These are phyloP conservation scores for Oryza officinalis DNA, from an alignment of 176 grass and related monocot genomes.

Conservation along the genomic window DNA sequence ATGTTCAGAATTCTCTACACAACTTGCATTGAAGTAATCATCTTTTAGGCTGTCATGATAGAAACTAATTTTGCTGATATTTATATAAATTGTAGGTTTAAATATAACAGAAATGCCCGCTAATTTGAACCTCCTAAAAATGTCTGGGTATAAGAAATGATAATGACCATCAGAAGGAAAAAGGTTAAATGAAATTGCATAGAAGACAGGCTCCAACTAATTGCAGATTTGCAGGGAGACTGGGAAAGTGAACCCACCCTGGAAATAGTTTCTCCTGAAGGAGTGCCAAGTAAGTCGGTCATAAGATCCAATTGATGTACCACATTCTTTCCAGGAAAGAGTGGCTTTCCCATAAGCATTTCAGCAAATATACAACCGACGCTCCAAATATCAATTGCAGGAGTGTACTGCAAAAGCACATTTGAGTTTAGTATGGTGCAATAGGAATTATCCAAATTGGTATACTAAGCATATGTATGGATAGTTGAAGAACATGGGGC, in stretches of 20 bases:
- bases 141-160: not conserved
- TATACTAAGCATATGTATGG: not conserved
- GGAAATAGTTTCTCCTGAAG: conserved; percentile 63
- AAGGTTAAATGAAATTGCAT: not conserved
- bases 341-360: conserved; percentile 69
- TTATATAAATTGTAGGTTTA: not conserved
- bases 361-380: conserved; percentile 89
- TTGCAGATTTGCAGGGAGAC: conserved; percentile 13
- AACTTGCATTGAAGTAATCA: not conserved
- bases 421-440: conserved; percentile 4
- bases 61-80: not conserved
- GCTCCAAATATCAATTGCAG: conserved; percentile 88
- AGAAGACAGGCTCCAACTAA: conserved; percentile 3
- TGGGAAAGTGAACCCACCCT: conserved; percentile 42
- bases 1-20: not conserved
- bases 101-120: not conserved
- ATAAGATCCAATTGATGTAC: conserved; percentile 87
- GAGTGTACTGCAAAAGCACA: conserved; percentile 66
- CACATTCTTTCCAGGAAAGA: conserved; percentile 87
- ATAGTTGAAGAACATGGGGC: not conserved
- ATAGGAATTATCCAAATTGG: not conserved
- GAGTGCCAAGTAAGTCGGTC: conserved; percentile 81
- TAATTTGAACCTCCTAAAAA: not conserved
- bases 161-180: not conserved
- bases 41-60: too few relatives aligned